A percentile compares a stretch with the other conserved stretches of the same genome.
Evolutionary conservation across 352 stramenopile species (phyloP).

Genomic region (Globisporangium canariense): DNA sequence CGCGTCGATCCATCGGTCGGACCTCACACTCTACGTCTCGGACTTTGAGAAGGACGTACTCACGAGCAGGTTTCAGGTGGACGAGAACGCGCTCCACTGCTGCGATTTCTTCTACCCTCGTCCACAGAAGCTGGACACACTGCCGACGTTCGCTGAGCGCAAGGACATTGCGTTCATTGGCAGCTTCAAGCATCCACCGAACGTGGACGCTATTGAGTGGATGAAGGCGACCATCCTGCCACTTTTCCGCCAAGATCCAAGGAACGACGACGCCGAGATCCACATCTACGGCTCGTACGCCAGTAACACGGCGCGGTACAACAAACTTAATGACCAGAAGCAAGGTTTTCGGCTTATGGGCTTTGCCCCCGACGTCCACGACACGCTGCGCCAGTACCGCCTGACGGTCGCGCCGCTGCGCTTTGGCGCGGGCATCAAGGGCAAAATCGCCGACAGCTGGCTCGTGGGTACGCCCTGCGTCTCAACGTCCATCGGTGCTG

Average conservation of each 20-base stretch:
- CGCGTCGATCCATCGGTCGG: conserved; percentile 69
- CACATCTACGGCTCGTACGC: conserved; percentile 89
- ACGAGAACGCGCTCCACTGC: conserved; percentile 33
- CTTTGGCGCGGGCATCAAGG: conserved; percentile 94
- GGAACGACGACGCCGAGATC: conserved; percentile 31
- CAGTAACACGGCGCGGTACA: conserved; percentile 38
- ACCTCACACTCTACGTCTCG: conserved; percentile 75
- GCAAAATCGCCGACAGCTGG: conserved; percentile 94
- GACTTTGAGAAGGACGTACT: conserved; percentile 61
- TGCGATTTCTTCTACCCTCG: conserved; percentile 74
- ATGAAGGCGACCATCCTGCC: conserved; percentile 71
- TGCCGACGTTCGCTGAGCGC: conserved; percentile 28
- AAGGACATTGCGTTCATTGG: conserved; percentile 88
- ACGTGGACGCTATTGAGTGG: conserved; percentile 88
- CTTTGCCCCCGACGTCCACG: conserved; percentile 69
- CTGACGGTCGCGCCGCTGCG: conserved; percentile 88
- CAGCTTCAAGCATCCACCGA: conserved; percentile 91
- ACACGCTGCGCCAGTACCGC: conserved; percentile 61
- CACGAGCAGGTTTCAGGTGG: conserved; percentile 57
- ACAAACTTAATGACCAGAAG: conserved; percentile 44
- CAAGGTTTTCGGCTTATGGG: conserved; percentile 75
- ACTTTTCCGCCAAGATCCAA: conserved; percentile 42
- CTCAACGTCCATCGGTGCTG: conserved; percentile 84
- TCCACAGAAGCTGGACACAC: conserved; percentile 10
- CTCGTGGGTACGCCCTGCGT: conserved; percentile 87